Base-by-base conservation (phyloP, 768 basidiomycete genomes). In the Lactarius evosmus region DNA sequence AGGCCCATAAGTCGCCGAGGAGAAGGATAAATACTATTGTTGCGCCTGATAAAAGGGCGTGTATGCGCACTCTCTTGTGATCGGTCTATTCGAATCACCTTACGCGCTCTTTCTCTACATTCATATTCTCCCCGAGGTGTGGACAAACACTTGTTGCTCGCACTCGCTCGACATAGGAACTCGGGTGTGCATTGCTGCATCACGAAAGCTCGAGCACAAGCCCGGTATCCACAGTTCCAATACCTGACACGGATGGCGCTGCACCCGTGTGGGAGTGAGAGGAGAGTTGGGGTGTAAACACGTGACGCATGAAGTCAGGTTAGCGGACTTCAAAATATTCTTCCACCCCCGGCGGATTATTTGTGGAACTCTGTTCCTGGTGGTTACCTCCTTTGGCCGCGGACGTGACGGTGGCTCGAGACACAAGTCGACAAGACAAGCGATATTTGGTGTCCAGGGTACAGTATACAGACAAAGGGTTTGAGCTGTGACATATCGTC, bases 71-170 rank as follows among this genome's bases (percentile, higher is more conserved):
- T 19, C 60, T n/a, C 53, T 41, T 27, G 29, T 27, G 51, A 36
- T 59, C 56, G 65, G 60, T 27, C 34, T 63, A 11, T 55, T 27
- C 36, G 22, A 60, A 7, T 74, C 97, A 98, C 77, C 78, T 99
- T 61, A 98, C 98, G 95, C 89, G 97, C 46, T 97, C 97, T 17
- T 99, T 99, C 80, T 97, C 95, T 63, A 95, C 89, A 38, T 98
- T 99, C 75, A 84, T 98, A 67, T 99, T 98, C 81, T 99, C 79
- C 97, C 97, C 8, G 83, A 91, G 70, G 95, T 98, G 95, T 98
- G 97, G 96, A 99, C 97, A 36, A 99, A 98, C 76, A 98, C 97
- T 11, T 99, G 97, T 74, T 99, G 96, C 78, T 95, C 93, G 30
- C 96, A 98, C 73, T 96, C 96, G 17, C 80, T 98, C 55, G 87